phyloP scores from a whole-genome alignment of 495 filamentous ascomycete genomes.

The Aspergillus sparsus region DNA sequence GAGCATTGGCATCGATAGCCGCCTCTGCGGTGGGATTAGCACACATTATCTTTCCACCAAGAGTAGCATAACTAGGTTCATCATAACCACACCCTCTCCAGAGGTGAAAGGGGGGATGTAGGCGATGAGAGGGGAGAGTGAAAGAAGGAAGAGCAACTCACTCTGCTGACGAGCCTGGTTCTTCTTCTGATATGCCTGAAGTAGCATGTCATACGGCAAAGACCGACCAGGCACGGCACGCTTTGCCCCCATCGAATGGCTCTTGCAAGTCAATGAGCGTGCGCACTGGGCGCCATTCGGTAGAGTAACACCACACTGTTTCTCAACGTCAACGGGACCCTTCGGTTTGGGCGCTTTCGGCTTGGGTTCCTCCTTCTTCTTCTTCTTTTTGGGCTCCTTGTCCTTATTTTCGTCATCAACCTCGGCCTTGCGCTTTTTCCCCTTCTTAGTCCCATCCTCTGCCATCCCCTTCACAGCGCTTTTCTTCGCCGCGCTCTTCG shows the following conservation, averaged over 20 bases:
- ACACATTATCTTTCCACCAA: background rate
- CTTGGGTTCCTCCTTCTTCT: conserved; percentile 89
- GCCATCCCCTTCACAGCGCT: conserved; percentile 64
- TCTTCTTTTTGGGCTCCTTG: conserved; percentile 84
- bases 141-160: conserved; percentile 41
- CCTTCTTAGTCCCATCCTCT: conserved; percentile 64
- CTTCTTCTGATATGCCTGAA: conserved; percentile 96
- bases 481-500: conserved; percentile 69
- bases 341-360: conserved; percentile 85
- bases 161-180: conserved; percentile 97
- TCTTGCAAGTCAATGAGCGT: conserved; percentile 92
- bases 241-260: conserved; percentile 95
- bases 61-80: background rate
- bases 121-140: background rate
- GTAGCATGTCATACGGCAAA: conserved; percentile 90
- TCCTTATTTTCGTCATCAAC: conserved; percentile 63
- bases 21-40: conserved; percentile 59
- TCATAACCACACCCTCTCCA: no score
- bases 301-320: conserved; percentile 90
- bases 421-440: conserved; percentile 93
- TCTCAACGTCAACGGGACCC: conserved; percentile 95
- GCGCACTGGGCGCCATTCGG: conserved; percentile 86
- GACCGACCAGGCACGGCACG: conserved; percentile 85
- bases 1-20: conserved; percentile 89
- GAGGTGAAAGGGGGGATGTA: no score